phyloP scores from a whole-genome alignment of 768 basidiomycete species.

The Tylopilus felleus region DNA sequence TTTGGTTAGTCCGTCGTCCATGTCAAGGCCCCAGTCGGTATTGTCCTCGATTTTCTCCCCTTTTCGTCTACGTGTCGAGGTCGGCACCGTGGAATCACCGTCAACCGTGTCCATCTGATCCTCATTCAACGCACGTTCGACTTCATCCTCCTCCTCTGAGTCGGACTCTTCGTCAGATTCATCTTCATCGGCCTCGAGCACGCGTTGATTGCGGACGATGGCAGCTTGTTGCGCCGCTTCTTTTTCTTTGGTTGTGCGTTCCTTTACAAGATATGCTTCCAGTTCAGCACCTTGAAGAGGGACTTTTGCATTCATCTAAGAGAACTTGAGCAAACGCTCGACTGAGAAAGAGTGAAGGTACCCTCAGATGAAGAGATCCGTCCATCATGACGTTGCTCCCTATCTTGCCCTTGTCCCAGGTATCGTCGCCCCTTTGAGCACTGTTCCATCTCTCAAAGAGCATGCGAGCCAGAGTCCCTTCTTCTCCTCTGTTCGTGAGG shows the following conservation, averaged over 20 bases:
- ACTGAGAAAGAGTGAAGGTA: slow-evolving; percentile 29
- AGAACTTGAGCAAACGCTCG: slow-evolving; percentile 3
- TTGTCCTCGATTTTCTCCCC: slow-evolving; percentile 49
- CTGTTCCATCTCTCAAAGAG: slow-evolving; percentile 87
- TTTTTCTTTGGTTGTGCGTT: slow-evolving; percentile 74
- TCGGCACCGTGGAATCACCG: slow-evolving; percentile 27
- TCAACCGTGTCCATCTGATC: slow-evolving; percentile 45
- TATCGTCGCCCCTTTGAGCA: slow-evolving; percentile 72
- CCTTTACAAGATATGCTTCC: slow-evolving; percentile 72
- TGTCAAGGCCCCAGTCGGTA: slow-evolving; percentile 68
- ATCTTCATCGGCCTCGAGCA: slow-evolving; percentile 93
- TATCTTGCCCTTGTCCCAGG: slow-evolving; percentile 88
- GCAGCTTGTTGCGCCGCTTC: slow-evolving; percentile 85
- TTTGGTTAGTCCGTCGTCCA: slow-evolving; percentile 71
- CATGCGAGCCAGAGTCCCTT: slow-evolving; percentile 72
- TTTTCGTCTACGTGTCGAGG: slow-evolving; percentile 37
- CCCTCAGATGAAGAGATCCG: slow-evolving; percentile 62
- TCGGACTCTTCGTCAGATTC: slow-evolving; percentile 73
- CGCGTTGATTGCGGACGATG: slow-evolving; percentile 74
- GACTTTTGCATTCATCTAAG: slow-evolving; percentile 83
- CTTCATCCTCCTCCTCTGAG: slow-evolving; percentile 60
- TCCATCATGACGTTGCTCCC: slow-evolving; percentile 85
- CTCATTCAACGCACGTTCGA: slow-evolving; percentile 49
- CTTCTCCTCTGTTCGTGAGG: slow-evolving; percentile 75
- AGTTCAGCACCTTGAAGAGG: slow-evolving; percentile 87